Conservation (phyloP, 805 yeast genomes). For the Kuraishia cidri region DNA sequence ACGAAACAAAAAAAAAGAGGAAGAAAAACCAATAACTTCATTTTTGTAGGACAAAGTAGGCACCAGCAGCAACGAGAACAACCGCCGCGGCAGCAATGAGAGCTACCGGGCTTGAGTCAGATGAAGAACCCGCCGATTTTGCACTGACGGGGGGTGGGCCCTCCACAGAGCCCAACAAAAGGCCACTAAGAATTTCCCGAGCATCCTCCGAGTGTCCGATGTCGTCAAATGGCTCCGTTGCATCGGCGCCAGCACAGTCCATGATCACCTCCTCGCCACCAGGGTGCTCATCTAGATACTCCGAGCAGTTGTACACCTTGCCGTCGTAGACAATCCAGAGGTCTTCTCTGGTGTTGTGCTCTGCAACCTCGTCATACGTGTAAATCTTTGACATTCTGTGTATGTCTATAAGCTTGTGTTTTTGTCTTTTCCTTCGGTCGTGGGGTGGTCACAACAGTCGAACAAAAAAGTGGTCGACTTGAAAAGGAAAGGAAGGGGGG, state of each 20-base stretch:
- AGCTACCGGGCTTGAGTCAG: constrained; percentile 9
- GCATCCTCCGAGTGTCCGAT: constrained; percentile 99
- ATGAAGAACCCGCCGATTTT: constrained; percentile 8
- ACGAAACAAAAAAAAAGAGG: not conserved
- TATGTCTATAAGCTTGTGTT: not conserved
- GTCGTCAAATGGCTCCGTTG: constrained; percentile 68
- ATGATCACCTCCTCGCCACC: constrained; percentile 62
- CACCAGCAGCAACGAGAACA: constrained; percentile 30
- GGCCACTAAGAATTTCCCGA: constrained; percentile 56
- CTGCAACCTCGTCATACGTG: constrained; percentile 59
- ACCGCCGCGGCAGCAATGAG: constrained; percentile 25
- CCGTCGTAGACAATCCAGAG: constrained; percentile 81
- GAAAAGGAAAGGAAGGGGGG: not conserved
- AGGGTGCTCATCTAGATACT: constrained; percentile 74
- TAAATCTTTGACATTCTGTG: constrained; percentile 36
- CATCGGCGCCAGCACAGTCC: constrained; percentile 74
- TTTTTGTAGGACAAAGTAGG: constrained; percentile 22
- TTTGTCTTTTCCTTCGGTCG: too few species aligned
- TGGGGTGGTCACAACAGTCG: not conserved
- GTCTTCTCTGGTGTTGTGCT: constrained; percentile 69
- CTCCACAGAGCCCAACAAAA: constrained; percentile 74
- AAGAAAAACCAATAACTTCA: too few species aligned
- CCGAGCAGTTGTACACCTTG: constrained; percentile 68
- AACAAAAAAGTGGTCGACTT: too few species aligned
- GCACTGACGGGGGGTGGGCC: constrained; percentile 36